Evolutionary conservation across 164 flowering plant genomes (phyloP).

Genomic region (Vitis rupestris): DNA sequence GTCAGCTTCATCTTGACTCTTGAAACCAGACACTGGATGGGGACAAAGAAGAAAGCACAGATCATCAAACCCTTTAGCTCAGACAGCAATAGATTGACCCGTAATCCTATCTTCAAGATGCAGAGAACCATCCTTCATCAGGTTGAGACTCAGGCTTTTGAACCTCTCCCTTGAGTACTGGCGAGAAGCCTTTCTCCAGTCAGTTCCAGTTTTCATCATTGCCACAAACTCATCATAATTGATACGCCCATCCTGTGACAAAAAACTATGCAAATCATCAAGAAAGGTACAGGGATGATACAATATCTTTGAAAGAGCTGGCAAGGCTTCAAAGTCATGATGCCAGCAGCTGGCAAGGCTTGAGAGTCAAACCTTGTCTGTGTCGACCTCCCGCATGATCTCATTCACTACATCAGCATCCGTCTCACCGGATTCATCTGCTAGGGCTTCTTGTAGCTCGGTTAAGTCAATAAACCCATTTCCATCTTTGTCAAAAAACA

Average conservation of each 20-base stretch:
- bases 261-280: background rate
- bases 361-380: slow-evolving; percentile 70
- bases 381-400: slow-evolving; percentile 92
- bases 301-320: slow-evolving; percentile 1
- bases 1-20: background rate
- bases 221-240: slow-evolving; percentile 92
- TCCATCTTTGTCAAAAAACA: slow-evolving; percentile 89
- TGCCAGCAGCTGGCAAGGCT: background rate
- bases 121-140: slow-evolving; percentile 96
- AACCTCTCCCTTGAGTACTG: slow-evolving; percentile 95
- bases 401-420: slow-evolving; percentile 71
- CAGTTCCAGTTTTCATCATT: slow-evolving; percentile 99
- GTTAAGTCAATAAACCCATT: slow-evolving; percentile 82
- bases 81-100: slow-evolving; percentile 51
- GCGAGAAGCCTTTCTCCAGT: slow-evolving; percentile 98
- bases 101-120: slow-evolving; percentile 60
- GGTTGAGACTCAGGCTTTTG: slow-evolving; percentile 88
- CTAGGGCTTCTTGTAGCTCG: slow-evolving; percentile 71
- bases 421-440: slow-evolving; percentile 72
- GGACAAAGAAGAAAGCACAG: slow-evolving; percentile 6
- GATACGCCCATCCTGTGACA: slow-evolving; percentile 76
- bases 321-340: no score
- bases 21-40: background rate
- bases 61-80: slow-evolving; percentile 4
- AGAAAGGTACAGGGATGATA: background rate